phyloP scores from a whole-genome alignment of 2,329 filamentous ascomycete species.

The Hymenoscyphus occultus region DNA sequence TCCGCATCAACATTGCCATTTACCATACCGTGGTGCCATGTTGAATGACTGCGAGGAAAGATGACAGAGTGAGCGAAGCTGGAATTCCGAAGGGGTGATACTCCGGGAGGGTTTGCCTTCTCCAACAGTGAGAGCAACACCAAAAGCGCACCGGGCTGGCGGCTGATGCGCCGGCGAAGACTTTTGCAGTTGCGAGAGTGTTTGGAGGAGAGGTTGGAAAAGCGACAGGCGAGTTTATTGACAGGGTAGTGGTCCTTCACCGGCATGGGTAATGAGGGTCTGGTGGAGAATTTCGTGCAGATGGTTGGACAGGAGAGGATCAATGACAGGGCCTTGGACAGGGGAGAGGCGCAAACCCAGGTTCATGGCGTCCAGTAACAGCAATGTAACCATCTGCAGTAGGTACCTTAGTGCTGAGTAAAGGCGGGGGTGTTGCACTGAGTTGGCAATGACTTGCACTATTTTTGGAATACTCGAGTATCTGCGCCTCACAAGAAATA shows the following conservation, averaged over 20 bases:
- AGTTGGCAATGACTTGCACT: neutral
- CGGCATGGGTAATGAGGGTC: neutral
- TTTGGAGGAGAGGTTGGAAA: neutral
- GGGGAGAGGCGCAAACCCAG: neutral
- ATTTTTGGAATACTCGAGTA: neutral
- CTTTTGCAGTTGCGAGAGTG: neutral
- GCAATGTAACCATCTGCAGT: neutral
- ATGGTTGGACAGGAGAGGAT: neutral
- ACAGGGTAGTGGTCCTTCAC: neutral
- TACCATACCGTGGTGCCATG: too few species aligned
- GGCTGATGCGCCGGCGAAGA: conserved; percentile 1
- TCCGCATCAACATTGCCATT: neutral
- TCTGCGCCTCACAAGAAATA: conserved; percentile 9
- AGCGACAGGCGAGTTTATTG: neutral
- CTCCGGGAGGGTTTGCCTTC: neutral
- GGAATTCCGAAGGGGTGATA: neutral
- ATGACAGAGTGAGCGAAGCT: neutral
- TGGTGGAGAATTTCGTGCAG: conserved; percentile 4
- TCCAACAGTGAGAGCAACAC: neutral
- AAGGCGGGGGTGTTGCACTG: conserved; percentile 5
- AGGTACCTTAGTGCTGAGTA: conserved; percentile 2
- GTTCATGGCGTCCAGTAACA: neutral
- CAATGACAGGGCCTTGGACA: neutral
- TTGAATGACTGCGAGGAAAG: neutral
- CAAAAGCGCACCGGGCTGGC: neutral